phyloP scores from a whole-genome alignment of 2,329 filamentous ascomycete species.

The Fusarium graminum region DNA sequence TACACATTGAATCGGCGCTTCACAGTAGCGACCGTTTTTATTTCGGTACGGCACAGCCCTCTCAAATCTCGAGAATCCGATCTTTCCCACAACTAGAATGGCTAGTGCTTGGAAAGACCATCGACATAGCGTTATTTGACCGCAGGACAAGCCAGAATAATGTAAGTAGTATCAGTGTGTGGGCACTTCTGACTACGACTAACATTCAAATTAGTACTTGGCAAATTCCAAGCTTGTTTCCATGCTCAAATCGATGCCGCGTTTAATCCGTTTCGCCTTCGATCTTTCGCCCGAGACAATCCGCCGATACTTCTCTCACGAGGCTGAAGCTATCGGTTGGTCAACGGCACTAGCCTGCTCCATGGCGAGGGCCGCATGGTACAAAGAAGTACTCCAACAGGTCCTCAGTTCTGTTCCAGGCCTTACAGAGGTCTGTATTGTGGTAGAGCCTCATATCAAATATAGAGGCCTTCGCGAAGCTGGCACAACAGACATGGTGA shows the following conservation, averaged over 20 bases:
- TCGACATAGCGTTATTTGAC: too few species aligned
- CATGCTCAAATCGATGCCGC: background rate
- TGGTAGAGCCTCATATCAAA: too few species aligned
- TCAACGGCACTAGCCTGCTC: too few species aligned
- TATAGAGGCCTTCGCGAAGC: background rate
- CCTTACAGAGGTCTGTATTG: background rate
- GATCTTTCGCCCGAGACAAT: background rate
- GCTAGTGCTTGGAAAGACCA: background rate
- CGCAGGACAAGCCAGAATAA: too few species aligned
- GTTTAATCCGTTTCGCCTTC: background rate
- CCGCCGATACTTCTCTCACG: background rate
- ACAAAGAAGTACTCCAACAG: background rate
- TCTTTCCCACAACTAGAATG: background rate
- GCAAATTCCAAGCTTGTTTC: background rate
- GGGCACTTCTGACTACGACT: background rate
- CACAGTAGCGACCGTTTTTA: too few species aligned
- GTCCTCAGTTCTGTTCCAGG: background rate
- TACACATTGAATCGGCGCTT: background rate
- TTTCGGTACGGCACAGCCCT: too few species aligned
- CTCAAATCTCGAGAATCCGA: background rate
- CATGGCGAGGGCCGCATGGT: background rate
- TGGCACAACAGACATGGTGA: background rate
- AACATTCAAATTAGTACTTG: background rate
- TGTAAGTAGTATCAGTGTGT: too few species aligned
- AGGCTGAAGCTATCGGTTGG: too few species aligned